Evolutionary conservation across 352 stramenopile genomes (phyloP).

Genomic region (Pythium utonaiense): DNA sequence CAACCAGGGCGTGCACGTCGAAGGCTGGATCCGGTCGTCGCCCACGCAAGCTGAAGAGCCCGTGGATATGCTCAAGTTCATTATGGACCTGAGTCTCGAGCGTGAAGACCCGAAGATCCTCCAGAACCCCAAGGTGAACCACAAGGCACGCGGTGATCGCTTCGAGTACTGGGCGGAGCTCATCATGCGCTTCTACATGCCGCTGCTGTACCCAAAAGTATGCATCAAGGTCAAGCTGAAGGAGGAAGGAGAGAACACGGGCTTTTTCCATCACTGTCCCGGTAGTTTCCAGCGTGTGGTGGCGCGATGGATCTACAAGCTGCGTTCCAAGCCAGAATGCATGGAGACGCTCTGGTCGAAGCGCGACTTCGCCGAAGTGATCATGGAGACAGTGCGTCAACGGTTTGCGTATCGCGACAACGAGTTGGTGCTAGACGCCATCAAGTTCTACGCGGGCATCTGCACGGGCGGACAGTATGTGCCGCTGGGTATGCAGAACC

Average conservation of each 20-base stretch:
- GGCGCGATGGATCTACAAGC: constrained; percentile 84
- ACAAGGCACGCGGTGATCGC: constrained; percentile 49
- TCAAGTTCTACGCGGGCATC: constrained; percentile 86
- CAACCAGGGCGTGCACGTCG: constrained; percentile 81
- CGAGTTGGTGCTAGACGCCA: constrained; percentile 79
- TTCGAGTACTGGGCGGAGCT: constrained; percentile 86
- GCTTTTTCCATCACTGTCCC: constrained; percentile 86
- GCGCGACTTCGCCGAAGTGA: constrained; percentile 76
- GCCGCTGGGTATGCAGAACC: constrained; percentile 67
- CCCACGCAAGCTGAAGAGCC: constrained; percentile 82
- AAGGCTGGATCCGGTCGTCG: constrained; percentile 78
- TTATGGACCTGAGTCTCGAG: constrained; percentile 87
- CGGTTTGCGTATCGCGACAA: constrained; percentile 82
- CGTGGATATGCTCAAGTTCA: constrained; percentile 87
- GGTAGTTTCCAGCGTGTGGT: constrained; percentile 86
- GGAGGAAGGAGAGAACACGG: constrained; percentile 70
- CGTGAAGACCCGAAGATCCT: constrained; percentile 50
- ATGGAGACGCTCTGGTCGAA: constrained; percentile 80
- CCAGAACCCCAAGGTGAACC: constrained; percentile 39
- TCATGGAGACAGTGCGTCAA: constrained; percentile 87
- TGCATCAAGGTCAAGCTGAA: constrained; percentile 85
- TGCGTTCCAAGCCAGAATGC: constrained; percentile 73
- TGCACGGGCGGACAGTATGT: constrained; percentile 75
- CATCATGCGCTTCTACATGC: constrained; percentile 90
- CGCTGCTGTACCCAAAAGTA: constrained; percentile 81